Evolutionary conservation across 345 rosid genomes (phyloP).

Genomic region (Chamaenerion angustifolium): DNA sequence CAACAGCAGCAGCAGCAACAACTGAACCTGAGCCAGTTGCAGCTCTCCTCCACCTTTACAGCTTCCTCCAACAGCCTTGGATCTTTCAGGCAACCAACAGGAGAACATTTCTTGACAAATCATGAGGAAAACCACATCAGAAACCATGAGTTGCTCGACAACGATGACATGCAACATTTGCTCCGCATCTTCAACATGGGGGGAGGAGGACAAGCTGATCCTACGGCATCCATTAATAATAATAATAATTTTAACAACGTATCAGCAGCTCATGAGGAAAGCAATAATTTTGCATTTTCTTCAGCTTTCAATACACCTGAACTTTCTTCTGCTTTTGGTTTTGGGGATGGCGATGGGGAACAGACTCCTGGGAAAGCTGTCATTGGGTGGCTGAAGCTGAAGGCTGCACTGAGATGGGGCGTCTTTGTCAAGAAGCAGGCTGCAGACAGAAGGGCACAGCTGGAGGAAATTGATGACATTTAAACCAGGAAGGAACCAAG

Average conservation of each 20-base stretch:
- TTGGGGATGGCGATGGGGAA: slow-evolving; percentile 12
- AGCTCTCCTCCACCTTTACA: slow-evolving; percentile 22
- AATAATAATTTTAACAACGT: no score
- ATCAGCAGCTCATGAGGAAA: slow-evolving; percentile 9
- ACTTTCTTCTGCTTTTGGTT: slow-evolving; percentile 29
- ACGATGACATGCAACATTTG: slow-evolving; percentile 86
- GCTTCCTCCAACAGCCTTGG: slow-evolving; percentile 29
- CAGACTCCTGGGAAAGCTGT: slow-evolving; percentile 75
- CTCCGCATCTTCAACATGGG: slow-evolving; percentile 63
- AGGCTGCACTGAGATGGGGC: slow-evolving; percentile 98
- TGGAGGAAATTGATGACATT: slow-evolving; percentile 58
- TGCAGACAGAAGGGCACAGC: slow-evolving; percentile 84
- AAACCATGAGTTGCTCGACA: slow-evolving; percentile 80
- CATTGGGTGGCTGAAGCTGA: slow-evolving; percentile 92
- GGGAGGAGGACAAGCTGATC: slow-evolving; percentile 33
- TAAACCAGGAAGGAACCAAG: not conserved
- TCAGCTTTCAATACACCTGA: slow-evolving; percentile 19
- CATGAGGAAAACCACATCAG: slow-evolving; percentile 81
- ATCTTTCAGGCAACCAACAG: slow-evolving; percentile 18
- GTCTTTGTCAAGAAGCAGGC: slow-evolving; percentile 63
- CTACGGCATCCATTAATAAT: slow-evolving; percentile 3
- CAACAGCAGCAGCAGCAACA: slow-evolving; percentile 18
- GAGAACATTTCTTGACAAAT: slow-evolving; percentile 48
- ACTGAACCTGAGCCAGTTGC: slow-evolving; percentile 27
- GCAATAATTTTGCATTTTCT: slow-evolving; percentile 37